A percentile compares a stretch with the other conserved stretches of the same genome.
These are phyloP conservation scores for Kwoniella shandongensis DNA, from an alignment of 768 basidiomycete genomes.

Conservation along the genomic window DNA sequence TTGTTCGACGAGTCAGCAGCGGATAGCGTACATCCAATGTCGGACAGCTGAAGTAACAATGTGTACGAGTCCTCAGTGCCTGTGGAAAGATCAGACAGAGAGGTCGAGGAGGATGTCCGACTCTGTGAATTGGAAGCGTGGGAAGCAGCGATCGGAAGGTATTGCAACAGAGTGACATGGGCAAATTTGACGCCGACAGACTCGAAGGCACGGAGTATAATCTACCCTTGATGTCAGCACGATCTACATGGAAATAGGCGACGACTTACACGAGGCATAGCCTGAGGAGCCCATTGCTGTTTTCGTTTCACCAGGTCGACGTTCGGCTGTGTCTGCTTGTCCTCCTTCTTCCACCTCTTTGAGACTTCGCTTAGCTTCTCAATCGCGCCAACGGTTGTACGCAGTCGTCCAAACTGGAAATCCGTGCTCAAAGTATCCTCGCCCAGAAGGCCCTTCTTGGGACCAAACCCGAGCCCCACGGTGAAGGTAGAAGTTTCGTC, in stretches of 20 bases:
- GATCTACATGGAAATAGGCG: neutral
- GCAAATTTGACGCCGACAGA: slow-evolving; percentile 27
- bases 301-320: neutral
- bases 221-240: slow-evolving; percentile 12
- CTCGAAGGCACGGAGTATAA: slow-evolving; percentile 39
- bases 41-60: slow-evolving; percentile 28
- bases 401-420: slow-evolving; percentile 23
- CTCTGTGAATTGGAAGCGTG: neutral
- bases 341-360: slow-evolving; percentile 1
- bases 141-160: slow-evolving; percentile 13
- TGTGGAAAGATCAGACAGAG: slow-evolving; percentile 26
- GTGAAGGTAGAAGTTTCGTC: slow-evolving; percentile 19
- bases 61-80: slow-evolving; percentile 19
- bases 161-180: slow-evolving; percentile 25
- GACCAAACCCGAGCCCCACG: slow-evolving; percentile 36
- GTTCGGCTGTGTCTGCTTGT: neutral
- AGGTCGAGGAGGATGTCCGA: slow-evolving; percentile 16
- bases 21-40: slow-evolving; percentile 16
- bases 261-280: slow-evolving; percentile 28
- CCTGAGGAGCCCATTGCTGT: slow-evolving; percentile 25
- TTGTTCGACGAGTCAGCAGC: slow-evolving; percentile 47
- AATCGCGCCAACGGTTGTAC: slow-evolving; percentile 16
- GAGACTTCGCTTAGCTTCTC: neutral
- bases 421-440: slow-evolving; percentile 37
- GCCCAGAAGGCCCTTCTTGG: slow-evolving; percentile 34